Evolutionary conservation across 129 eudicot species (phyloP), one percentile per base, ranked within the genome.

Genomic region (Pittosporum tobira): DNA sequence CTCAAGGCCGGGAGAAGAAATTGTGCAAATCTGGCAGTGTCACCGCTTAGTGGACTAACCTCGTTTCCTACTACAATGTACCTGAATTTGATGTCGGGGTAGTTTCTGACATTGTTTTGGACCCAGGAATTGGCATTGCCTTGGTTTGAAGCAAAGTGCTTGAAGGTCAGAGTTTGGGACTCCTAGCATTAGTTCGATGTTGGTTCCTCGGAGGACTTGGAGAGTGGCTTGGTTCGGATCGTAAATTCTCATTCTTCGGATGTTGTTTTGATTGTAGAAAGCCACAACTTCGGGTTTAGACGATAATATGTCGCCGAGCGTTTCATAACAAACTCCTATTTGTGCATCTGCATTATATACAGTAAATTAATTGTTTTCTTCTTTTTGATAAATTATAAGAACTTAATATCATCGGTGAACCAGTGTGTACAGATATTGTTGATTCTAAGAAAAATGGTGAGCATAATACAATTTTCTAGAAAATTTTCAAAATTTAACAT

Each of bases 61-160:
- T 76, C 95, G 27, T 86, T 82, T 40, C 91, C 87, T 0, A 82
- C 91, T 0, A 73, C 84, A 22, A 82, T 64, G 74, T 82, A 82
- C 37, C 57, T 65, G 18, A 85, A 75, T 9, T 47, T 73, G 65
- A 80, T 73, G 1, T 57, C 56, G 0, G 69, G 60, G 66, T 67
- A 76, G 48, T 66, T 57, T 22, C 3, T 62, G 18, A 86, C 44
- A 57, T 86, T 82, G 46, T 48, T 47, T 6, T 61, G 70, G 23
- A 86, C 84, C 95, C 95, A 86, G 4, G 61, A 21, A 5, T 22
- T 57, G 1, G 91, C 95, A 0, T 42, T 58, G 0, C 56, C 30
- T 20, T 19, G 82, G 47, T 45, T 64, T 3, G 47, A 30, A 1
- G 75, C 79, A 6, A 86, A n/a, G 69, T 7, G 54, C 15, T 36